Evolutionary conservation across 495 filamentous ascomycete genomes (phyloP).

Genomic region (Oidiodendron maius): DNA sequence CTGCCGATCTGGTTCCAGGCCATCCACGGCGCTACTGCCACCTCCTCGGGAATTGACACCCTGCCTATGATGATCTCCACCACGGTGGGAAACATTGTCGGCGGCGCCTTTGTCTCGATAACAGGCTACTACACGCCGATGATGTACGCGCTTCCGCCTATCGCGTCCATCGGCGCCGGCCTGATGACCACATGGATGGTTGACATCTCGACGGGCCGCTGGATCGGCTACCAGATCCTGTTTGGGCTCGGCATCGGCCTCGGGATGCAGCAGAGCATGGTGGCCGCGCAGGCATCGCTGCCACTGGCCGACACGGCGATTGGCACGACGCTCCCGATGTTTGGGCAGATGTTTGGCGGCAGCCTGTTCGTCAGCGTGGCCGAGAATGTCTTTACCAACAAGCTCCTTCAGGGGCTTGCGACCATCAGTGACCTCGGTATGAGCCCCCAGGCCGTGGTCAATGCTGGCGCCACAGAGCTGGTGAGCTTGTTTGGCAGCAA

Average conservation of each 20-base stretch:
- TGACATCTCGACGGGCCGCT: slow-evolving; percentile 8
- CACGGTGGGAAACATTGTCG: slow-evolving; percentile 21
- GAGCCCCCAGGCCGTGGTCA: slow-evolving; percentile 34
- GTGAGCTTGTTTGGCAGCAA: slow-evolving; percentile 36
- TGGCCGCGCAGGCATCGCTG: slow-evolving; percentile 20
- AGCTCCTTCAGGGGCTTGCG: slow-evolving; percentile 30
- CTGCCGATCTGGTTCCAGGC: slow-evolving; percentile 78
- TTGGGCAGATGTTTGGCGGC: slow-evolving; percentile 41
- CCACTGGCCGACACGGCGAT: slow-evolving; percentile 15
- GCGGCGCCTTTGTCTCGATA: too few species aligned
- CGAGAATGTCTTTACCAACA: slow-evolving; percentile 43
- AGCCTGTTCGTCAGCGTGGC: slow-evolving; percentile 39
- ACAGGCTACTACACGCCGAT: slow-evolving; percentile 23
- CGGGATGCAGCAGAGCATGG: slow-evolving; percentile 23
- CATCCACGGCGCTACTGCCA: slow-evolving; percentile 45
- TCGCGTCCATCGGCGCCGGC: slow-evolving; percentile 43
- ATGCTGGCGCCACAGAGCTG: slow-evolving; percentile 47
- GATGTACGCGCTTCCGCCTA: slow-evolving; percentile 21
- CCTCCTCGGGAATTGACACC: background rate
- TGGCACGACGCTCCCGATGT: slow-evolving; percentile 20
- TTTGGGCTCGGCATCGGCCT: slow-evolving; percentile 20
- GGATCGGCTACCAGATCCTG: slow-evolving; percentile 21
- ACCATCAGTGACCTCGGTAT: slow-evolving; percentile 35
- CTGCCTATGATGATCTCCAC: slow-evolving; percentile 37
- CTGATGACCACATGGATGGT: slow-evolving; percentile 11